phyloP scores from a whole-genome alignment of 2,329 filamentous ascomycete species.

The Colletotrichum sidae region DNA sequence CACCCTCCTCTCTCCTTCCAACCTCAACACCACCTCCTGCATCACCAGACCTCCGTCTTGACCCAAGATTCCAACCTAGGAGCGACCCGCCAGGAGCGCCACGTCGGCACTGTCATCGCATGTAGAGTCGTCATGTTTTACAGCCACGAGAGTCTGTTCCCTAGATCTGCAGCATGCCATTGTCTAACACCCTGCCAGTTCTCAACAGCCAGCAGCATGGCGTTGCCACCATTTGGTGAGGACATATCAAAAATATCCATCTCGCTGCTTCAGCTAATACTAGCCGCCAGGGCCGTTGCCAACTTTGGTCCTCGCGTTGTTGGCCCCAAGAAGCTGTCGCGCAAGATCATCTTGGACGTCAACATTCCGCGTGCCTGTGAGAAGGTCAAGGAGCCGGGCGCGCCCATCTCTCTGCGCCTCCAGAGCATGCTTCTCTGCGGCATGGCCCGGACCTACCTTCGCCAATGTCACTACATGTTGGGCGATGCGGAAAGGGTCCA shows the following conservation, averaged over 20 bases:
- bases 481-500: conserved; percentile 82
- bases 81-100: not conserved
- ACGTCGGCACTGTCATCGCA: conserved; percentile 11
- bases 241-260: not conserved
- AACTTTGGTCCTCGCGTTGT: conserved; percentile 79
- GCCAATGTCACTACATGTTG: conserved; percentile 90
- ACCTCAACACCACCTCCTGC: not conserved
- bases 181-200: conserved; percentile 61
- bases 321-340: conserved; percentile 77
- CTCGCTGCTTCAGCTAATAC: not conserved
- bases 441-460: conserved; percentile 84
- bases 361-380: conserved; percentile 87
- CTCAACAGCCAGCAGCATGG: conserved; percentile 90
- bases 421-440: conserved; percentile 91
- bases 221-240: conserved; percentile 93
- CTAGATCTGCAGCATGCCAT: not conserved
- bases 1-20: not conserved
- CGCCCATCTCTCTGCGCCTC: conserved; percentile 88
- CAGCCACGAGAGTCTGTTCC: conserved; percentile 88
- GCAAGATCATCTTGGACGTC: conserved; percentile 89
- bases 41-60: not conserved
- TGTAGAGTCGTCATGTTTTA: conserved; percentile 79
- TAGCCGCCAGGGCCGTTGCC: conserved; percentile 81
- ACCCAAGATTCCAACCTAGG: not conserved
- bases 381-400: conserved; percentile 84